Evolutionary conservation across 805 yeast species (phyloP), one percentile per base, ranked within the genome.

Genomic region (Metschnikowia hibisci): DNA sequence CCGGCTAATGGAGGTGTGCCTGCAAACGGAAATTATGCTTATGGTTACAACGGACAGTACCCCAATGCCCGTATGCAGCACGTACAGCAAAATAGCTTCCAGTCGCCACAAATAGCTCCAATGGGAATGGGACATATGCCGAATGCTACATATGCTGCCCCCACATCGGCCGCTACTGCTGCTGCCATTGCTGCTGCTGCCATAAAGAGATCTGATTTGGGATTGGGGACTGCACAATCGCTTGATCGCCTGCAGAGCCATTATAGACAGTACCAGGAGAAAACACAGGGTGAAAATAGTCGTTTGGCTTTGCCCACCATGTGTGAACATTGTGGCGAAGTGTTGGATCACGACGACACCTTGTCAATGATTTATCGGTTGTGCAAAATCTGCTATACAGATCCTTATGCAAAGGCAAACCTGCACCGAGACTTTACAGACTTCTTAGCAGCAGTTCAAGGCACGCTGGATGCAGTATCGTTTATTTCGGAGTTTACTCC

Each of bases 361-460:
- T 39, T 61, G 38, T 53, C 58, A 22, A 46, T 47, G 35, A 54
- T 51, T 34, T 64, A 63, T 44, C 56, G 60, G 34, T 55, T 64
- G 42, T 63, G 68, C 51, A 29, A 47, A 12, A 38, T 36, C 30
- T 64, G 69, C 50, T 63, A 55, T 47, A 34, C 55, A 11, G 58
- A 64, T 47, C 69, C 69, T 3, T 63, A 55, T 51, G 48, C 51
- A 6, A 44, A 50, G n/a, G 48, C 53, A 10, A 51, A 56, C 44
- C 66, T 61, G 38, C 57, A 50, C 47, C 53, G 53, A 10, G 63
- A 61, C 42, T 64, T 56, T 45, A 59, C 56, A 44, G 62, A 54
- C 22, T 63, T 56, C 39, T 55, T 64, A 45, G 41, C 47, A 41
- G 51, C 56, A 23, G 57, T 53, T 16, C 57, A 52, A 41, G 44